A percentile compares a stretch with the other conserved stretches of the same genome.
These are phyloP conservation scores for Solanum rostratum DNA, from an alignment of 257 asterid genomes.

Conservation along the genomic window DNA sequence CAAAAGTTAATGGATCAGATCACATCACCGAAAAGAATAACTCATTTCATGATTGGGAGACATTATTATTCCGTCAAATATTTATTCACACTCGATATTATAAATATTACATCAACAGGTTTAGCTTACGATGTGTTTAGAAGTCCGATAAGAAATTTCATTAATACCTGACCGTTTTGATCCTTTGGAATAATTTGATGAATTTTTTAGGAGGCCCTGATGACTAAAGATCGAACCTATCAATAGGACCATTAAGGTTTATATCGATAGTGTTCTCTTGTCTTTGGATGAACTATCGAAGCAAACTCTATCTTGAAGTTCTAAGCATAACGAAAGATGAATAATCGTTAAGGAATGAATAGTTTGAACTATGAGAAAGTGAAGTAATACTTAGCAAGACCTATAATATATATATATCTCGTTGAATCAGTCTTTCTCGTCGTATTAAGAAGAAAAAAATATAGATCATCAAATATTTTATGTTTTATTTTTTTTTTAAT, in stretches of 20 bases:
- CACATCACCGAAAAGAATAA: conserved; percentile 19
- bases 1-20: not conserved
- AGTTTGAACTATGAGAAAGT: not conserved
- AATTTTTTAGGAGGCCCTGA: too few relatives aligned
- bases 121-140: too few relatives aligned
- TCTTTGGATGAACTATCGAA: not conserved
- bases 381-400: not conserved
- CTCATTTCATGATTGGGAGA: not conserved
- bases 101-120: too few relatives aligned
- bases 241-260: not conserved
- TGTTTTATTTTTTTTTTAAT: too few relatives aligned
- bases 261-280: not conserved
- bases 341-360: not conserved
- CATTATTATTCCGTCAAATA: not conserved
- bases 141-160: too few relatives aligned
- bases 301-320: not conserved
- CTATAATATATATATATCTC: not conserved
- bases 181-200: too few relatives aligned
- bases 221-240: too few relatives aligned
- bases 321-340: not conserved
- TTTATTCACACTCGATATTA: not conserved
- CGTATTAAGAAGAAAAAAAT: too few relatives aligned
- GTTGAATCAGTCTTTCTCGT: too few relatives aligned
- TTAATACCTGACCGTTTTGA: too few relatives aligned
- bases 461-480: too few relatives aligned